Conservation (phyloP, 345 rosid genomes). For the Clausena lansium region DNA sequence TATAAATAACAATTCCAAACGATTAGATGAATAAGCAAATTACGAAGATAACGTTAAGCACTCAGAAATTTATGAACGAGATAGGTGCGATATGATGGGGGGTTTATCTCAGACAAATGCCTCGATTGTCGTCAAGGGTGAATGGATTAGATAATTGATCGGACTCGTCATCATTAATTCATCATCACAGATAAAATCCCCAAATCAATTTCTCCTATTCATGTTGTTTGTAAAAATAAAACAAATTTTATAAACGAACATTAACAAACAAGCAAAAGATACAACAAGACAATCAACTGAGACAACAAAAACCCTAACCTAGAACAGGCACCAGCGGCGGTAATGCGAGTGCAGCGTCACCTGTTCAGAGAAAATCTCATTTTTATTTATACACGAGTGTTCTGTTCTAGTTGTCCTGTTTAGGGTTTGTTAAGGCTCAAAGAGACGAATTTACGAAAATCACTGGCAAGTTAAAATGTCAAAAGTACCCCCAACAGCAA, state of each 20-base stretch:
- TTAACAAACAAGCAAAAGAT: not conserved
- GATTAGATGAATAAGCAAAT: not conserved
- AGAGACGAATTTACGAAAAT: not conserved
- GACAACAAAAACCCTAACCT: not conserved
- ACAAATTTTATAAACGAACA: no score
- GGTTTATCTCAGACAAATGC: slow-evolving; percentile 68
- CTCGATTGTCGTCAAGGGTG: slow-evolving; percentile 56
- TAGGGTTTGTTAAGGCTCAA: not conserved
- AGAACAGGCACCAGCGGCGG: not conserved
- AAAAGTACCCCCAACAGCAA: not conserved
- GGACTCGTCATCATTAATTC: slow-evolving; percentile 50
- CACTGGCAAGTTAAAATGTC: not conserved
- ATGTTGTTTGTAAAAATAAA: not conserved
- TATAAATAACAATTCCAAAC: not conserved
- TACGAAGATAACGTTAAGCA: not conserved
- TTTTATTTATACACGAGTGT: not conserved
- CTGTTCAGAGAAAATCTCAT: not conserved
- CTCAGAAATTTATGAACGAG: not conserved
- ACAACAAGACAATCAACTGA: not conserved
- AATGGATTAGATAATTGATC: slow-evolving; percentile 36
- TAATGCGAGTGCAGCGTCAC: not conserved
- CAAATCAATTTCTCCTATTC: not conserved
- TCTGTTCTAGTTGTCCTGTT: not conserved
- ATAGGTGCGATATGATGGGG: not conserved
- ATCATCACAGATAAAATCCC: slow-evolving; percentile 31